phyloP scores from a whole-genome alignment of 2,329 filamentous ascomycete species.

The Neocatenulostroma microsporum region DNA sequence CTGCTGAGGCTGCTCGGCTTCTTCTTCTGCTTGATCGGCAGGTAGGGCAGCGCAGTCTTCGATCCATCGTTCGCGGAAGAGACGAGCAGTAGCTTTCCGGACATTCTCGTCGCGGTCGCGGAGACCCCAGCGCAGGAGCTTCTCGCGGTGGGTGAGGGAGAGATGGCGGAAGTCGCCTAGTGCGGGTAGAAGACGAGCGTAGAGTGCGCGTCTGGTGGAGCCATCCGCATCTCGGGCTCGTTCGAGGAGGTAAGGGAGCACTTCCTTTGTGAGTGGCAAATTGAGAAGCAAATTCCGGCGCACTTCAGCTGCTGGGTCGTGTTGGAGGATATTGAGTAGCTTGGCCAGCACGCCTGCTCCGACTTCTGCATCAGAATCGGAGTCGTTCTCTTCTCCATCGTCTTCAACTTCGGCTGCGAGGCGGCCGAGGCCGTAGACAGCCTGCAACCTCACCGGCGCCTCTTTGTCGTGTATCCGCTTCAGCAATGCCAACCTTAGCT shows the following conservation, averaged over 20 bases:
- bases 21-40: constrained; percentile 51
- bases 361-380: constrained; percentile 59
- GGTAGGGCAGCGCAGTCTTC: constrained; percentile 76
- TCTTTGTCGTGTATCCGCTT: constrained; percentile 92
- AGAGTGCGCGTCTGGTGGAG: constrained; percentile 74
- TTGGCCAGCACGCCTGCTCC: constrained; percentile 68
- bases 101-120: constrained; percentile 92
- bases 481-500: constrained; percentile 68
- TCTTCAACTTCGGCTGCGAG: constrained; percentile 65
- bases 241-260: constrained; percentile 80
- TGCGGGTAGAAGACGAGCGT: constrained; percentile 76
- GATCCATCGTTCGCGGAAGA: constrained; percentile 96
- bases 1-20: constrained; percentile 38
- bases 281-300: constrained; percentile 81
- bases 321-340: constrained; percentile 79
- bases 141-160: constrained; percentile 89
- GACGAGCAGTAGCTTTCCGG: constrained; percentile 76
- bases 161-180: constrained; percentile 91
- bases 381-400: constrained; percentile 55
- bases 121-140: constrained; percentile 87
- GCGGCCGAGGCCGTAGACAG: constrained; percentile 79
- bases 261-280: constrained; percentile 74
- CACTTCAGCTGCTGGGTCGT: constrained; percentile 91
- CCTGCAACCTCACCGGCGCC: constrained; percentile 82
- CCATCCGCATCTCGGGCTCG: constrained; percentile 83